Conservation (phyloP, 148 eudicot species). For the Persicaria tinctoria region DNA sequence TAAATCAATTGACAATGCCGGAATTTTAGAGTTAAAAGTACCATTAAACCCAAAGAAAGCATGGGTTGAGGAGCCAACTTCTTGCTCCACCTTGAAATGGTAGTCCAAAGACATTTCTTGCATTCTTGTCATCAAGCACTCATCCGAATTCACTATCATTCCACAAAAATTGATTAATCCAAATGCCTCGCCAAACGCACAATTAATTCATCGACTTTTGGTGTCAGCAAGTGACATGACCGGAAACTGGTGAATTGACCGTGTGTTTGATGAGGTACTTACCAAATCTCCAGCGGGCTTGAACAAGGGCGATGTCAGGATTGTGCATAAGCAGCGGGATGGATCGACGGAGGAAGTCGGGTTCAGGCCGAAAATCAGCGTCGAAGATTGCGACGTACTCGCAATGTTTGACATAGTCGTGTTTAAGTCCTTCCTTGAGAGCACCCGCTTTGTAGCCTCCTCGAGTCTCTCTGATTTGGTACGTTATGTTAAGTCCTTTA, state of each 20-base stretch:
- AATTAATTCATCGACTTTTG: too few species aligned
- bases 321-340: constrained; percentile 69
- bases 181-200: too few species aligned
- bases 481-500: constrained; percentile 67
- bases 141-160: constrained; percentile 62
- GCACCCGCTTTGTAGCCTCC: constrained; percentile 96
- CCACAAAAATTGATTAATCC: not conserved
- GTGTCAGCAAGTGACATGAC: too few species aligned
- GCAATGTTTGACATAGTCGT: constrained; percentile 66
- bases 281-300: constrained; percentile 94
- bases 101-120: constrained; percentile 97
- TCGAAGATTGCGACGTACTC: constrained; percentile 83
- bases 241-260: too few species aligned
- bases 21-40: constrained; percentile 12
- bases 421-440: constrained; percentile 69
- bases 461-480: constrained; percentile 72
- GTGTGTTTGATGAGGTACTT: constrained; percentile 15
- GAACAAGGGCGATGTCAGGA: constrained; percentile 68
- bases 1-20: too few species aligned
- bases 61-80: constrained; percentile 95
- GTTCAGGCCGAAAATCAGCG: constrained; percentile 87
- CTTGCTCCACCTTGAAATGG: constrained; percentile 95
- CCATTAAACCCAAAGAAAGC: constrained; percentile 98
- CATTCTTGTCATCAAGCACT: constrained; percentile 93
- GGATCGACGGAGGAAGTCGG: constrained; percentile 65